phyloP scores from a whole-genome alignment of 208 protist genomes.

The Giardia muris region DNA sequence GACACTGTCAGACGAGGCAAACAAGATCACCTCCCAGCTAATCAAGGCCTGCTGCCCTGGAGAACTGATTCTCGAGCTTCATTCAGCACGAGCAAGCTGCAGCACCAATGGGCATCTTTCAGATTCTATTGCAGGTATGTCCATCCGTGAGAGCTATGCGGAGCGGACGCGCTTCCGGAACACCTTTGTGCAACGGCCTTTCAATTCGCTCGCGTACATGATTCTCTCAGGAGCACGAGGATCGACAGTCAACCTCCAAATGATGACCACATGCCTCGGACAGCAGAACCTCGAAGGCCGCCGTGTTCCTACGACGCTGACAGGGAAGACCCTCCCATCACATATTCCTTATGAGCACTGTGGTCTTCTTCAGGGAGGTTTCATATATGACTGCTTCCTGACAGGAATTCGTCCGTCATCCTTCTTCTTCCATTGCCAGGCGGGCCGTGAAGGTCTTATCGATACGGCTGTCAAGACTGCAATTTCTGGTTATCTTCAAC shows the following conservation, averaged over 20 bases:
- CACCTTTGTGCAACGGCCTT: neutral
- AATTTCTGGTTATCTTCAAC: slow-evolving; percentile 70
- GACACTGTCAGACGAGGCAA: slow-evolving; percentile 42
- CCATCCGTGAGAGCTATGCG: neutral
- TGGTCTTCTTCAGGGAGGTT: slow-evolving; percentile 36
- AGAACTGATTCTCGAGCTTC: neutral
- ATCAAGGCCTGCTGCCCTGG: slow-evolving; percentile 54
- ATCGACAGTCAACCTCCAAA: slow-evolving; percentile 84
- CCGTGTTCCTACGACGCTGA: slow-evolving; percentile 78
- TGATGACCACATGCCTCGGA: slow-evolving; percentile 80
- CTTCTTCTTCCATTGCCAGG: slow-evolving; percentile 98
- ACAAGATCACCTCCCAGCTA: slow-evolving; percentile 51
- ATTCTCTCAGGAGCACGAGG: slow-evolving; percentile 91
- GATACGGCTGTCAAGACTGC: slow-evolving; percentile 99
- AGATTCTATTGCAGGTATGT: neutral
- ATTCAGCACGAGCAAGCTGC: neutral
- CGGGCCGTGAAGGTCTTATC: slow-evolving; percentile 94
- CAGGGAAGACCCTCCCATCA: slow-evolving; percentile 78
- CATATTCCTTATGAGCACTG: slow-evolving; percentile 39
- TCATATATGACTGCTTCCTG: slow-evolving; percentile 68
- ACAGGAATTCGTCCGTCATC: slow-evolving; percentile 90
- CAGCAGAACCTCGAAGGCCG: slow-evolving; percentile 92
- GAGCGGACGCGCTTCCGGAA: neutral
- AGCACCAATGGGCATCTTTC: neutral
- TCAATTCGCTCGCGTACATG: slow-evolving; percentile 67